A percentile compares a stretch with the other conserved stretches of the same genome.
These are phyloP conservation scores for Exophiala sp. DNA, from an alignment of 2,329 filamentous ascomycete species.

Conservation along the genomic window DNA sequence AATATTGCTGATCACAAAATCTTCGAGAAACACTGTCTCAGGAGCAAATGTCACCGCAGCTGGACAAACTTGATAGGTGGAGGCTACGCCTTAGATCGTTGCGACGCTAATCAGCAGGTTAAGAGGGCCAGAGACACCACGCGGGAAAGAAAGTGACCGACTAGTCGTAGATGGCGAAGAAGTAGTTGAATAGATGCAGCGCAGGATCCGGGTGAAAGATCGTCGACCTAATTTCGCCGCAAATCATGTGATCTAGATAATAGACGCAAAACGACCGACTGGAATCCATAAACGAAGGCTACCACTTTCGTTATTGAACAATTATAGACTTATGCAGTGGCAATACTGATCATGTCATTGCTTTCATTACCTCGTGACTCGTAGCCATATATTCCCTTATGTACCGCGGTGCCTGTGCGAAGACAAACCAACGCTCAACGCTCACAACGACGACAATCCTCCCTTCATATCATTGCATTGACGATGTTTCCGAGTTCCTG, in stretches of 20 bases:
- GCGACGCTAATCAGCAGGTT: no score
- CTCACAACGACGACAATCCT: background rate
- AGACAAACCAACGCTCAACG: background rate
- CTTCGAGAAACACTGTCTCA: no score
- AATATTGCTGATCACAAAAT: no score
- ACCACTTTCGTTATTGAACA: no score
- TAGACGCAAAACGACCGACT: no score
- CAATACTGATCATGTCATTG: background rate
- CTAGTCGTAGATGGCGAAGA: background rate
- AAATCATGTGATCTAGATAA: background rate
- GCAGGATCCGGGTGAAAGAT: background rate
- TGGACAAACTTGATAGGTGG: no score
- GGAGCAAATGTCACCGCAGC: no score
- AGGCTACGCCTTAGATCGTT: no score
- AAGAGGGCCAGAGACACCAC: no score
- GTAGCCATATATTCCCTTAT: background rate
- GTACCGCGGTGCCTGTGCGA: background rate
- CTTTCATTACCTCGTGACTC: conserved; percentile 6
- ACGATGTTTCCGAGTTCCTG: conserved; percentile 14
- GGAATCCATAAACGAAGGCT: no score
- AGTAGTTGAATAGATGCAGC: background rate
- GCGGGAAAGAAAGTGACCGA: background rate
- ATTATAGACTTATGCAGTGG: no score
- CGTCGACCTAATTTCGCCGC: conserved; percentile 1
- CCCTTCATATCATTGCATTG: conserved; percentile 6